phyloP scores from a whole-genome alignment of 2,329 filamentous ascomycete species.

The Canariomyces notabilis region DNA sequence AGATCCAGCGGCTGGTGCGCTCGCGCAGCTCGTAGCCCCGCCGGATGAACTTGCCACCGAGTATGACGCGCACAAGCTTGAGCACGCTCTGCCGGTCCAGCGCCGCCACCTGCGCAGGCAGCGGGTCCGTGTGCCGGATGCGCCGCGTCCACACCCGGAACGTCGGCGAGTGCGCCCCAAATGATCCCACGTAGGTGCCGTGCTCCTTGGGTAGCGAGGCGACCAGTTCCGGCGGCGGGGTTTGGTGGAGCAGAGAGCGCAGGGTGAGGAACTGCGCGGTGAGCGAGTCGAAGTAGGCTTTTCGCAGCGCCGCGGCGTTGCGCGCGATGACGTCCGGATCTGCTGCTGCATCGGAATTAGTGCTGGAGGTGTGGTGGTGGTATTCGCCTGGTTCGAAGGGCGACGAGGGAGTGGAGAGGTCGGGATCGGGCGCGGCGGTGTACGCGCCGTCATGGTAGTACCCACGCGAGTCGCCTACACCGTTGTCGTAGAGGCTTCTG shows the following conservation, averaged over 20 bases:
- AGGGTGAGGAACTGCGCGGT: slow-evolving; percentile 60
- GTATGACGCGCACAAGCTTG: slow-evolving; percentile 61
- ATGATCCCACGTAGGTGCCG: slow-evolving; percentile 50
- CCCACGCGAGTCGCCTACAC: slow-evolving; percentile 51
- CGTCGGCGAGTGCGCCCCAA: slow-evolving; percentile 46
- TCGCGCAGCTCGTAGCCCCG: slow-evolving; percentile 55
- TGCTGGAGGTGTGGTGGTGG: background rate
- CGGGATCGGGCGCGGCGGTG: slow-evolving; percentile 51
- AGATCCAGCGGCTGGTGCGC: slow-evolving; percentile 75
- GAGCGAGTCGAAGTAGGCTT: slow-evolving; percentile 64
- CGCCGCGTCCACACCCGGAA: slow-evolving; percentile 48
- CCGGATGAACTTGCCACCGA: slow-evolving; percentile 58
- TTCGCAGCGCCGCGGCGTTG: slow-evolving; percentile 43
- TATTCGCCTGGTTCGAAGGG: slow-evolving; percentile 21
- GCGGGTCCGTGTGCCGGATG: slow-evolving; percentile 50
- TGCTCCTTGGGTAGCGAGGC: slow-evolving; percentile 49
- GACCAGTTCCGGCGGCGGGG: slow-evolving; percentile 49
- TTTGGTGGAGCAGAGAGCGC: slow-evolving; percentile 54
- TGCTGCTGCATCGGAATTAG: background rate
- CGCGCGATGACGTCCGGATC: slow-evolving; percentile 23
- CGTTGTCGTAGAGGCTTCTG: slow-evolving; percentile 43
- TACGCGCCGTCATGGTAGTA: slow-evolving; percentile 78
- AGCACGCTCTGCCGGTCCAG: slow-evolving; percentile 64
- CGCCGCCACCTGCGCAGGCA: slow-evolving; percentile 54
- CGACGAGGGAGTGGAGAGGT: slow-evolving; percentile 20